phyloP scores from a whole-genome alignment of 495 filamentous ascomycete species.

The Neohortaea acidophila region DNA sequence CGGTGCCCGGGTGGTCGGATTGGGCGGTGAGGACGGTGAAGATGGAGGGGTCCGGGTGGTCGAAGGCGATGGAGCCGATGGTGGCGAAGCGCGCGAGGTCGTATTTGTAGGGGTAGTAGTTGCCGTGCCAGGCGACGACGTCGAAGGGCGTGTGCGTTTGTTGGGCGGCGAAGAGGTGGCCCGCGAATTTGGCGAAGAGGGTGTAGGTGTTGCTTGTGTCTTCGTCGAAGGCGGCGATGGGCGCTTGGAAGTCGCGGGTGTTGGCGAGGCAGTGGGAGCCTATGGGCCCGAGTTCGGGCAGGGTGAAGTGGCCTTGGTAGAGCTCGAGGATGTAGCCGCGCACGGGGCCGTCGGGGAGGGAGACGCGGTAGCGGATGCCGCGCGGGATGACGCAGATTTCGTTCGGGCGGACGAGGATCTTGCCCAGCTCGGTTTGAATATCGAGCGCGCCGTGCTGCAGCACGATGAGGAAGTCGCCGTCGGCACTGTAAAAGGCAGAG shows the following conservation, averaged over 20 bases:
- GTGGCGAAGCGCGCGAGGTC: constrained; percentile 69
- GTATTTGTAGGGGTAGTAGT: constrained; percentile 78
- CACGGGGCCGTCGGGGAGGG: constrained; percentile 46
- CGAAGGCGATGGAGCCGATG: constrained; percentile 55
- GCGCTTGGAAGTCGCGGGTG: constrained; percentile 74
- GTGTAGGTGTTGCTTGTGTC: constrained; percentile 36
- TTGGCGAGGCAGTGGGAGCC: constrained; percentile 81
- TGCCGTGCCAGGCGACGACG: constrained; percentile 69
- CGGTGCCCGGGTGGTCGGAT: constrained; percentile 48
- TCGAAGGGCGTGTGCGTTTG: constrained; percentile 69
- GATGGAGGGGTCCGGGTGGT: constrained; percentile 73
- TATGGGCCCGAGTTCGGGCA: constrained; percentile 82
- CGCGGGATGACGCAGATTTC: constrained; percentile 83
- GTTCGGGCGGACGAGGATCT: constrained; percentile 68
- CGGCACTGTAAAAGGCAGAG: constrained; percentile 74
- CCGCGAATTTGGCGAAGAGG: constrained; percentile 64
- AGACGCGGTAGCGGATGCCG: constrained; percentile 65
- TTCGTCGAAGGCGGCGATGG: constrained; percentile 62
- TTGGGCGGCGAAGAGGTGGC: constrained; percentile 55
- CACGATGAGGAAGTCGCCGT: constrained; percentile 80
- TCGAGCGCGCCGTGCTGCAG: constrained; percentile 70
- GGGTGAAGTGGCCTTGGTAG: constrained; percentile 68
- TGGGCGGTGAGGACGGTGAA: constrained; percentile 67
- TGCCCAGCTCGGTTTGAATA: constrained; percentile 73
- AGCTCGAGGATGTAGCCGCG: constrained; percentile 79